Evolutionary conservation across 768 basidiomycete species (phyloP).

Genomic region (Steccherinum ochraceum): DNA sequence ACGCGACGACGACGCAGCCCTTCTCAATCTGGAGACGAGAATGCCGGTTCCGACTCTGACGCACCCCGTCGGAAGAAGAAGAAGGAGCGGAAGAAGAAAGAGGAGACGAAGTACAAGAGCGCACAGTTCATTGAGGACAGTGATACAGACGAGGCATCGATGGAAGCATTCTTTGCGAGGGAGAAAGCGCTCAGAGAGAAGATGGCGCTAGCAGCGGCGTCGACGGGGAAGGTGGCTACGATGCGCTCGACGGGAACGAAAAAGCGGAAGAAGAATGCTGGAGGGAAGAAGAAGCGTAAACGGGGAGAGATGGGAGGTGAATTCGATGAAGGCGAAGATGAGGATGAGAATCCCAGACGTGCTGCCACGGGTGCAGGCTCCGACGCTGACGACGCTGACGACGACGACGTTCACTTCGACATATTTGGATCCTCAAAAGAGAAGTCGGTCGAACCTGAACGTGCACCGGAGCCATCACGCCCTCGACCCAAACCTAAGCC

Average conservation of each 20-base stretch:
- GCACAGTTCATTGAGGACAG: constrained; percentile 92
- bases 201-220: constrained; percentile 33
- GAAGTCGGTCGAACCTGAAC: constrained; percentile 13
- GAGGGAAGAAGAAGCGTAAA: constrained; percentile 34
- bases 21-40: constrained; percentile 38
- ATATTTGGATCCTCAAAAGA: constrained; percentile 15
- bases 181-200: constrained; percentile 60
- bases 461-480: constrained; percentile 12
- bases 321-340: constrained; percentile 10
- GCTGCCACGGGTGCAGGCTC: constrained; percentile 4
- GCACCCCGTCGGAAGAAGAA: constrained; percentile 30
- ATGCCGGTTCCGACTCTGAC: constrained; percentile 25
- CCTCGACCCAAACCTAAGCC: constrained; percentile 29
- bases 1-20: constrained; percentile 46
- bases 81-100: constrained; percentile 51
- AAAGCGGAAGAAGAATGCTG: constrained; percentile 47
- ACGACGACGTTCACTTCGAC: constrained; percentile 20
- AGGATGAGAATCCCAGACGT: constrained; percentile 1
- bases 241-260: constrained; percentile 47
- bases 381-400: constrained; percentile 17
- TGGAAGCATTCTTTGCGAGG: constrained; percentile 75
- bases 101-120: constrained; percentile 75
- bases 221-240: constrained; percentile 38
- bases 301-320: constrained; percentile 24
- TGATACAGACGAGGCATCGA: constrained; percentile 75